Evolutionary conservation across 257 asterid species (phyloP), one percentile per base, ranked within the genome.

Genomic region (Solanum chmielewskii): DNA sequence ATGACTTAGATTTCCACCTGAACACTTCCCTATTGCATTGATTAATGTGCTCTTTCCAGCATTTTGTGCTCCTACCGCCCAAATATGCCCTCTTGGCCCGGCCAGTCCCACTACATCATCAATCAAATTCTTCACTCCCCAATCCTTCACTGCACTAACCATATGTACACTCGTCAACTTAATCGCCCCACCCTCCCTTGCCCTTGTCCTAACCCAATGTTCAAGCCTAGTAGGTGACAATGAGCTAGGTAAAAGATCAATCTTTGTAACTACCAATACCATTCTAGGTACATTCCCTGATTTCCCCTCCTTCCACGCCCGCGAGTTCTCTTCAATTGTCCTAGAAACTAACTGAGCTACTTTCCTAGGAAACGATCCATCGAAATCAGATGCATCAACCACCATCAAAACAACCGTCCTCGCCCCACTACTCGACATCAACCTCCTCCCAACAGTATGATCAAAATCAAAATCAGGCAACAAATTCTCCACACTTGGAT

Each of bases 1-100:
- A 90, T 93, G 95, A 37, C 95, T 91, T 87, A 75, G 91, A 85
- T 89, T 92, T 88, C 89, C 87, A 11, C 96, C 97, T 47, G 89
- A 91, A 82, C 90, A 89, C 88, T 96, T 94, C 66, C 98, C 97
- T 70, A 94, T 92, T 0, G 97, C 94, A 77, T 95, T 95, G 85
- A 97, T 89, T 91, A 97, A 86, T 2, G 99, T 94, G 89, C 98
- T 94, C 90, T 97, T 95, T 33, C 99, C 98, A 4, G 99, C 97
- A 89, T 97, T 97, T 88, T 95, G 99, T 29, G 96, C 98, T 81
- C 99, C 99, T 23, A 97, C 93, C 2, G 96, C 94, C 99, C 99
- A 97, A 25, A 96, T 98, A 45, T 92, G 94, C 78, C 99, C 99
- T 91, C 98, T 90, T 37, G 91, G 86, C 83, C 99, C 99, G 2